Conservation (phyloP, 208 protist species). For the Crithidia brevicula region DNA sequence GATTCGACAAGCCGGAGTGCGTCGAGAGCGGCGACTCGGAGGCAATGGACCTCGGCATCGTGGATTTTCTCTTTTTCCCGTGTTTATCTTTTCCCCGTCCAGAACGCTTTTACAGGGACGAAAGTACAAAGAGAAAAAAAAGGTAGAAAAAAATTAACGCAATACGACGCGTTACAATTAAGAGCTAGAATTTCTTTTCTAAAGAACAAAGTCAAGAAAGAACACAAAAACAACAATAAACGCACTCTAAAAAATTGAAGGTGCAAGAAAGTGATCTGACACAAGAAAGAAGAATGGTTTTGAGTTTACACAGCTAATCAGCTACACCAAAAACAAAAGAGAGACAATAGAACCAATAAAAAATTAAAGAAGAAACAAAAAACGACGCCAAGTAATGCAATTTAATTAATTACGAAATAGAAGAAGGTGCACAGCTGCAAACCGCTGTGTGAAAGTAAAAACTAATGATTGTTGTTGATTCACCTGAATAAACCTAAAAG, state of each 20-base stretch:
- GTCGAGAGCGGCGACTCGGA: constrained; percentile 7
- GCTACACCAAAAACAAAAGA: constrained; percentile 8
- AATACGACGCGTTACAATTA: too few species aligned
- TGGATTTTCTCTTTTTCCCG: neutral
- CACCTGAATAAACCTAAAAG: too few species aligned
- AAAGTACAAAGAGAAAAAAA: neutral
- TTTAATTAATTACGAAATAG: neutral
- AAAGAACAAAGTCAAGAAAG: constrained; percentile 1
- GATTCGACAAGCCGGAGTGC: neutral
- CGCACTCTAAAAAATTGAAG: too few species aligned
- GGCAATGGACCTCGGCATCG: neutral
- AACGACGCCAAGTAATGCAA: neutral
- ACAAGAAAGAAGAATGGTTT: constrained; percentile 5
- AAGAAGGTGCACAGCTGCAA: too few species aligned
- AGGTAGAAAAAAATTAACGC: constrained; percentile 9
- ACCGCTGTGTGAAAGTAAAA: too few species aligned
- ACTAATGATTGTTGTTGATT: too few species aligned
- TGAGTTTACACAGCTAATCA: too few species aligned
- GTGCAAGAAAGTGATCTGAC: neutral
- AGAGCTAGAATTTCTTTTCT: too few species aligned
- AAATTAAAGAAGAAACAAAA: constrained; percentile 11
- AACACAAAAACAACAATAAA: too few species aligned
- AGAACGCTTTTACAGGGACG: too few species aligned
- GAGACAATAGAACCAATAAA: neutral
- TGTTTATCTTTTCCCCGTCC: too few species aligned